A percentile compares a stretch with the other conserved stretches of the same genome.
Conservation (phyloP, 2,329 filamentous ascomycete species). For the Xylariaceae sp. region DNA sequence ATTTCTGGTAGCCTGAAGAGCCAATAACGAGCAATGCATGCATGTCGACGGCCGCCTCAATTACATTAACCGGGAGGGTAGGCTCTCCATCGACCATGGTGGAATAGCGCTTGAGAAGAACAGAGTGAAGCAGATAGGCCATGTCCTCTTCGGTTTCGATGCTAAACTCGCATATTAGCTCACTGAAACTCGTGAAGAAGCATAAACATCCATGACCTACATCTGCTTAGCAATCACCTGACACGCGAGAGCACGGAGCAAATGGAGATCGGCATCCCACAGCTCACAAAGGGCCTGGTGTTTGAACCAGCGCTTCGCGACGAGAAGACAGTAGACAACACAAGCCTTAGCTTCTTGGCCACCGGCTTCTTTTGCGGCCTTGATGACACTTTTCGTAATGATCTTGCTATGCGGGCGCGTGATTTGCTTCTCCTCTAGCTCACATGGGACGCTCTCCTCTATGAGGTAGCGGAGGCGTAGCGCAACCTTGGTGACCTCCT, state of each 20-base stretch:
- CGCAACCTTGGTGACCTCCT: conserved; percentile 83
- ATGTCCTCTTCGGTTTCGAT: conserved; percentile 84
- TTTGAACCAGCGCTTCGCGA: conserved; percentile 70
- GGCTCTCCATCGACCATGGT: conserved; percentile 68
- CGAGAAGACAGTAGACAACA: conserved; percentile 78
- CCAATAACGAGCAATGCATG: conserved; percentile 87
- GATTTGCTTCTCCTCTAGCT: conserved; percentile 72
- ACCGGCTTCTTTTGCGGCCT: conserved; percentile 78
- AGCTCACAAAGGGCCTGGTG: conserved; percentile 76
- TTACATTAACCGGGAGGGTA: conserved; percentile 76
- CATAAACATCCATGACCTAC: conserved; percentile 34
- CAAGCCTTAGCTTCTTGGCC: conserved; percentile 70
- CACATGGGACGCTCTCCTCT: conserved; percentile 84
- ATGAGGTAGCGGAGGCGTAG: conserved; percentile 87
- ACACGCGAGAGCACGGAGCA: conserved; percentile 74
- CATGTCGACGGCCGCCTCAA: conserved; percentile 90
- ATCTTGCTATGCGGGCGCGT: conserved; percentile 79
- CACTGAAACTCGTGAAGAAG: neutral
- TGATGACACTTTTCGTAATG: conserved; percentile 75
- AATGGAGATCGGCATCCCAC: conserved; percentile 86
- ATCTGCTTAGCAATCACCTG: conserved; percentile 86
- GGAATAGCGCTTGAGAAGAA: conserved; percentile 86
- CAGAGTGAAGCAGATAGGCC: conserved; percentile 71
- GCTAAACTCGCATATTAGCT: conserved; percentile 35
- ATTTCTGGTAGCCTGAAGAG: conserved; percentile 92